Percentiles rank a stretch among this genome's conserved stretches.
phyloP scores from a whole-genome alignment of 2,329 filamentous ascomycete genomes.

The Monosporascus sp. region DNA sequence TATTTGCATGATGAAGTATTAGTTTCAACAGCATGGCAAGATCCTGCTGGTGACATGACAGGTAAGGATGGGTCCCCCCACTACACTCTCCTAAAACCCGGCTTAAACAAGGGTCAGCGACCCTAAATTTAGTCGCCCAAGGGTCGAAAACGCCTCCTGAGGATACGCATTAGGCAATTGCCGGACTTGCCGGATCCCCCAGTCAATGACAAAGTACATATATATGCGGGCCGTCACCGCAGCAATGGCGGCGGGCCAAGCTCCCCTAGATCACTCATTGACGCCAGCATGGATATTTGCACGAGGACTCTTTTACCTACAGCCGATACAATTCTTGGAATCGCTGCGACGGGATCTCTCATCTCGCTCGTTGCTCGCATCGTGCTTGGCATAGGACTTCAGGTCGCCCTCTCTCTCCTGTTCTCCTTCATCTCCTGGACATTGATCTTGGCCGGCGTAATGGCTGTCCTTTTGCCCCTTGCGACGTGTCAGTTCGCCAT shows the following conservation, averaged over 20 bases:
- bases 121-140: neutral
- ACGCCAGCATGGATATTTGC: constrained; percentile 1
- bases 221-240: neutral
- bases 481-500: neutral
- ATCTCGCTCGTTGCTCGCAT: neutral
- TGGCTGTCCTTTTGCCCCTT: neutral
- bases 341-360: neutral
- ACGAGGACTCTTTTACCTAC: neutral
- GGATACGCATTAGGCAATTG: neutral
- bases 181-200: neutral
- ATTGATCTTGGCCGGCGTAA: neutral
- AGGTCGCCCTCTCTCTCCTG: neutral
- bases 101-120: neutral
- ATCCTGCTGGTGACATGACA: neutral
- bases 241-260: neutral
- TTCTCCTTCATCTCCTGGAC: neutral
- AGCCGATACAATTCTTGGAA: neutral
- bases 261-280: too few species aligned
- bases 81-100: neutral
- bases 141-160: neutral
- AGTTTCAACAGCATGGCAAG: neutral
- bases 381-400: neutral
- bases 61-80: neutral
- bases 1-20: neutral
- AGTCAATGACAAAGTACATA: neutral